Evolutionary conservation across 768 basidiomycete species (phyloP), one percentile per base, ranked within the genome.

Genomic region (Dioszegia aurantiaca): DNA sequence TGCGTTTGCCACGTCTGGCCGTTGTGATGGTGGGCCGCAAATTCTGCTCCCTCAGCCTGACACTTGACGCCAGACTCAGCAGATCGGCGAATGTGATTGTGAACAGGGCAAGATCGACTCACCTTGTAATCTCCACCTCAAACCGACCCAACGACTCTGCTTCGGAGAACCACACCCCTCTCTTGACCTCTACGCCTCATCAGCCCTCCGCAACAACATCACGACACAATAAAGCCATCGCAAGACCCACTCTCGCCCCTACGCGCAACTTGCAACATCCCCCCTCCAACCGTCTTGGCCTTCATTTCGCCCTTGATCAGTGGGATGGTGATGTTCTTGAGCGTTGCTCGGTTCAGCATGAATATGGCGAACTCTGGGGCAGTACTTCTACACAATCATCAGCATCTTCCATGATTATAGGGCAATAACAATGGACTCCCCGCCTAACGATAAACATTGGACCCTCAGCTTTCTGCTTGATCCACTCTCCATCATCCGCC

Each of bases 401-500:
- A 33, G 33, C 31, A n/a, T n/a, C n/a, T n/a, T n/a, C n/a, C n/a
- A n/a, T n/a, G n/a, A n/a, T n/a, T n/a, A n/a, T n/a, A n/a, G n/a
- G n/a, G 23, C 24, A 14, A 9, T 45, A 14, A 2, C 42, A 36
- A 27, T 3, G 23, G 17, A 28, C 60, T 42, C 41, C 68, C 71
- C 71, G 52, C 27, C 55, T 53, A 17, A 73, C 69, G 24, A 73
- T 62, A 40, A 73, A 73, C 24, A 67, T 42, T 17, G 71, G 64
- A 40, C 71, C 71, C 41, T 73, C 71, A 44, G 59, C 56, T 40
- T 73, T 73, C 51, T 66, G 63, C 52, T 70, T 73, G 51, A 64
- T 62, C 71, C 71, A 73, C 10, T 56, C 58, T 8, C 46, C 42
- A 0, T n/a, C 36, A 16, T 68, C 68, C 40, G 63, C 66, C 9